Conservation (phyloP, 108 stramenopile species). For the Bacterosira constricta region DNA sequence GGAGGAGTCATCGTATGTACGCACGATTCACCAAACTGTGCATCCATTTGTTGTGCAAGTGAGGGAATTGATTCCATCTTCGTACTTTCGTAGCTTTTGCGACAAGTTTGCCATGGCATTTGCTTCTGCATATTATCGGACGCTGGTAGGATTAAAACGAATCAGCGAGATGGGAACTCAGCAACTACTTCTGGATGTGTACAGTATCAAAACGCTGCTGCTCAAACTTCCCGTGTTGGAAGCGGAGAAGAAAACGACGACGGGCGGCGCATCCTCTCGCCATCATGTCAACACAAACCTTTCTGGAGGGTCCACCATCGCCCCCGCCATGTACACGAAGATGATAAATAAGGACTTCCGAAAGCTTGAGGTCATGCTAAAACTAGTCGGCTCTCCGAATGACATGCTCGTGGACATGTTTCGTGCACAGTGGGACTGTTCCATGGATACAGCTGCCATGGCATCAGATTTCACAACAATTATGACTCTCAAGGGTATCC, state of each 20-base stretch:
- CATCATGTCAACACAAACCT: conserved; percentile 24
- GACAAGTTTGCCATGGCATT: conserved; percentile 94
- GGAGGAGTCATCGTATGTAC: conserved; percentile 93
- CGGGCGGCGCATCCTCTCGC: conserved; percentile 7
- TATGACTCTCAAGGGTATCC: conserved; percentile 93
- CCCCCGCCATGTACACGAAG: conserved; percentile 93
- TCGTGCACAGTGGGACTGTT: conserved; percentile 84
- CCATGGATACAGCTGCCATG: conserved; percentile 64
- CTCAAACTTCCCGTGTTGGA: conserved; percentile 84
- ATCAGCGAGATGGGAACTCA: conserved; percentile 95
- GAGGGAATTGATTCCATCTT: conserved; percentile 64
- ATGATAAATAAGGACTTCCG: conserved; percentile 93
- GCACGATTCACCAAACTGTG: conserved; percentile 81
- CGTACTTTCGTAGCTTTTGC: conserved; percentile 93
- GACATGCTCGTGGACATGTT: conserved; percentile 92
- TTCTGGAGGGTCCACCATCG: conserved; percentile 63
- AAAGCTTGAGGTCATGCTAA: conserved; percentile 94
- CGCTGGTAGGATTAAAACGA: conserved; percentile 77
- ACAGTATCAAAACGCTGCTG: conserved; percentile 93
- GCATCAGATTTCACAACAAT: conserved; percentile 84
- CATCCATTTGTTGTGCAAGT: conserved; percentile 74
- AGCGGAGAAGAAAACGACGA: conserved; percentile 36
- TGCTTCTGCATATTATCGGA: conserved; percentile 72
- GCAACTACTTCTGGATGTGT: conserved; percentile 97
- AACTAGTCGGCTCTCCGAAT: conserved; percentile 93